Base-by-base conservation (phyloP, 164 flowering plant species). In the Vitis rotundifolia region DNA sequence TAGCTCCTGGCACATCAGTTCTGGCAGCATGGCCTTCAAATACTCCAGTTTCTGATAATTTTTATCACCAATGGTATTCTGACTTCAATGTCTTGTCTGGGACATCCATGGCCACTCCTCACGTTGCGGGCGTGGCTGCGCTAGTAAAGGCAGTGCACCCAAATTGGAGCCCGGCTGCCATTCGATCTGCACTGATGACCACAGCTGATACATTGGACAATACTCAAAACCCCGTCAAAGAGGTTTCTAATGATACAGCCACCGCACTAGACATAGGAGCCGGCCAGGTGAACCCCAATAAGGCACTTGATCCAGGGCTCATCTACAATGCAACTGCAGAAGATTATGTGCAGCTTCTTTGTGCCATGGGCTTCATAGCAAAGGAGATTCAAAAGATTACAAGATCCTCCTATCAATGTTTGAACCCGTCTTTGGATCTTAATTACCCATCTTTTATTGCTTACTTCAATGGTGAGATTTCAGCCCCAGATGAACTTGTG, bases 361-460 rank as follows among this genome's bases (percentile, higher is more conserved):
- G 90, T 49, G 71, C 71, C 0, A 50, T 83, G 82, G 85, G 84
- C 26, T 81, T 62, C 37, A 60, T 75, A 0, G 14, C 12, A 31
- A 68, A 52, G 3, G 78, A 83, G 16, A 75, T 79, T 10, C 2
- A 3, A 2, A 60, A 65, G 61, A 74, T 85, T 29, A 69, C 75
- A 14, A 61, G 76, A 66, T 70, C 79, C 1, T 11, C 13, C 15
- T 31, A 49, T 64, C 59, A 15, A 16, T 81, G 84, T 44, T 31
- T 44, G 5, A 68, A 71, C 61, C 64, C 71, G 9, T 74, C 82
- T 2, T 29, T 64, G 18, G 82, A 79, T 58, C 67, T 83, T 3
- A 85, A 85, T 19, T 80, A 80, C 69, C 86, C 88, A 5, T 81
- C 89, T 3, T 82, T 84, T 63, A 86, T 84, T 26, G 80, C 84